Conservation (phyloP, 441 rosid species). For the Erodium texanum region DNA sequence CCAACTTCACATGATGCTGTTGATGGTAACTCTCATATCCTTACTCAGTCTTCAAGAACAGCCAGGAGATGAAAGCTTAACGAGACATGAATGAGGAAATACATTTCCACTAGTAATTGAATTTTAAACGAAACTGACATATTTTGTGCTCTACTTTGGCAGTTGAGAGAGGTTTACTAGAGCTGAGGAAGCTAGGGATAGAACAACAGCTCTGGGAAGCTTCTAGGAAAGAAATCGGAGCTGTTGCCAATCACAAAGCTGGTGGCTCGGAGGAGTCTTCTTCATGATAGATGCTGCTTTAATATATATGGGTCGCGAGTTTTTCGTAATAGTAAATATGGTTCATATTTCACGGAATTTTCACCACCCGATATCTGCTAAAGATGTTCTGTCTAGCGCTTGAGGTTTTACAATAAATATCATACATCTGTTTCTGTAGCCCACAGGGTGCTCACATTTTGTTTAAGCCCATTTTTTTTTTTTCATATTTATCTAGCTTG, state of each 20-base stretch:
- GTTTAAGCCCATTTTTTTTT: neutral
- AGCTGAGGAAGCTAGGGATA: constrained; percentile 80
- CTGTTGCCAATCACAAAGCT: constrained; percentile 26
- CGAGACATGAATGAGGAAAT: no score
- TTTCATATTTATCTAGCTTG: neutral
- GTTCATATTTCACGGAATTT: neutral
- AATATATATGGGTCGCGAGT: neutral
- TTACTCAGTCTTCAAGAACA: neutral
- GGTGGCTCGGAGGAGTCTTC: constrained; percentile 26
- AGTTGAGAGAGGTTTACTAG: constrained; percentile 82
- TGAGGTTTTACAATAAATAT: neutral
- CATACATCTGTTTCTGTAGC: neutral
- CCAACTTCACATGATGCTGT: constrained; percentile 72
- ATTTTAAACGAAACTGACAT: no score
- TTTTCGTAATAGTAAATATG: neutral
- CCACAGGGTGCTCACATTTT: neutral
- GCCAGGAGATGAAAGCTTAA: neutral
- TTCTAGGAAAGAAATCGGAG: constrained; percentile 61
- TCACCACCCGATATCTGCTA: neutral
- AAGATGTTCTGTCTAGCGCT: neutral
- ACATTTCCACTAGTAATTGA: neutral
- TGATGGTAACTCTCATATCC: constrained; percentile 42
- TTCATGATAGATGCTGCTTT: constrained; percentile 7
- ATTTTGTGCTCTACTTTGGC: constrained; percentile 17
- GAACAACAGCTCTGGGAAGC: constrained; percentile 98